Base-by-base conservation (phyloP, 305 asterid genomes). In the Plantago coronopus region DNA sequence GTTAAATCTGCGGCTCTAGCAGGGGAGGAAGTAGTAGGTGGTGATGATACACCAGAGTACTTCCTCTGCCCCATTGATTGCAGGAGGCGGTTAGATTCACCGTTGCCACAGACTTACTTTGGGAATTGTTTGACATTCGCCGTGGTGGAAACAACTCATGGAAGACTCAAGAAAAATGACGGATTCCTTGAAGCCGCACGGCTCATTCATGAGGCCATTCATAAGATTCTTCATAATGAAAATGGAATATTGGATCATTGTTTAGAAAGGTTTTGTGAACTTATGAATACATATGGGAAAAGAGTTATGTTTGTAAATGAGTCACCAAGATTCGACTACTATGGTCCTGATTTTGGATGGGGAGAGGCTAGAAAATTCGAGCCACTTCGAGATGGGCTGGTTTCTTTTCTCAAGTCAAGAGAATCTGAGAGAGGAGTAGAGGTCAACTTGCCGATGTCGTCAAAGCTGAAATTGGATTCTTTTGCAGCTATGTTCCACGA, bases 121-220 rank as follows among this genome's bases (percentile, higher is more conserved):
- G 81, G 78, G 3, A 76, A 72, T 61, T 76, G 81, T 43, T 0
- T 60, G 22, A 46, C n/a, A n/a, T n/a, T n/a, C n/a, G n/a, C n/a
- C n/a, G n/a, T n/a, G 9, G 0, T 59, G 1, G 65, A 57, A 61
- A 56, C 56, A 8, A 62, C 61, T 42, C 69, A 63, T 17, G 50
- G 31, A 12, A 22, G 49, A 4, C 23, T 75, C 18, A 34, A 54
- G 42, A 72, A 72, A 49, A 54, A 67, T 3, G 45, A 71, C 22
- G 80, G 80, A 3, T 27, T 60, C 6, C 1, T 59, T 6, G n/a
- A 16, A 21, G 74, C 74, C 8, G 72, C 70, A 1, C 48, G 49
- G 51, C 57, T 66, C 23, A 54, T 54, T 1, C 17, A 31, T 13
- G 72, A 64, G 46, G 54, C 37, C 23, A 63, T 67, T n/a, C 27